Conservation (phyloP, 805 yeast species). For the Torulaspora delbrueckii region DNA sequence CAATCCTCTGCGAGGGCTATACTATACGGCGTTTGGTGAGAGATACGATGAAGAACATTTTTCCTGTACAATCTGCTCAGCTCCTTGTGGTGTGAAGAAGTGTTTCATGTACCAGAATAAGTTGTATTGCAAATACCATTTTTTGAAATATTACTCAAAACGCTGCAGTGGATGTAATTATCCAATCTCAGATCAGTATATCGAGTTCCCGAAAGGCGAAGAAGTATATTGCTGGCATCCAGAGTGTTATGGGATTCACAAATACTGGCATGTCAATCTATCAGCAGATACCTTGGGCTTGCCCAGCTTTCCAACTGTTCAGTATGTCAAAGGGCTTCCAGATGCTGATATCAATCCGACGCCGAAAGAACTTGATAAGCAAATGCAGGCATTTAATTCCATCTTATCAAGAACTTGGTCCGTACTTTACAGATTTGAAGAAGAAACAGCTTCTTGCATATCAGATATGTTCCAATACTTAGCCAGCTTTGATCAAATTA, state of each 20-base stretch:
- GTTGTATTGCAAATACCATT: constrained; percentile 89
- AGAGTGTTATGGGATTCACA: constrained; percentile 96
- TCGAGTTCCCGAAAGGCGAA: constrained; percentile 87
- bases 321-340: constrained; percentile 19
- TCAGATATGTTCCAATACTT: constrained; percentile 88
- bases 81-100: constrained; percentile 84
- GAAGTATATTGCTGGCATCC: constrained; percentile 97
- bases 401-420: constrained; percentile 70
- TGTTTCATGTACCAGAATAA: constrained; percentile 82
- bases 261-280: constrained; percentile 88
- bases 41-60: constrained; percentile 95
- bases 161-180: constrained; percentile 91
- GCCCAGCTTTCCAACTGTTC: constrained; percentile 29
- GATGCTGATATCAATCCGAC: constrained; percentile 37
- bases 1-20: constrained; percentile 82
- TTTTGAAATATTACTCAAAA: constrained; percentile 77
- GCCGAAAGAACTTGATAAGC: constrained; percentile 45
- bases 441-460: constrained; percentile 79
- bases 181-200: constrained; percentile 90
- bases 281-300: constrained; percentile 56
- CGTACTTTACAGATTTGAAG: constrained; percentile 82
- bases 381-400: constrained; percentile 64
- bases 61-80: constrained; percentile 80
- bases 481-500: constrained; percentile 61
- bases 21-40: constrained; percentile 87